Evolutionary conservation across 2,329 filamentous ascomycete species (phyloP), one percentile per base, ranked within the genome.

Genomic region (Alternaria sp.): DNA sequence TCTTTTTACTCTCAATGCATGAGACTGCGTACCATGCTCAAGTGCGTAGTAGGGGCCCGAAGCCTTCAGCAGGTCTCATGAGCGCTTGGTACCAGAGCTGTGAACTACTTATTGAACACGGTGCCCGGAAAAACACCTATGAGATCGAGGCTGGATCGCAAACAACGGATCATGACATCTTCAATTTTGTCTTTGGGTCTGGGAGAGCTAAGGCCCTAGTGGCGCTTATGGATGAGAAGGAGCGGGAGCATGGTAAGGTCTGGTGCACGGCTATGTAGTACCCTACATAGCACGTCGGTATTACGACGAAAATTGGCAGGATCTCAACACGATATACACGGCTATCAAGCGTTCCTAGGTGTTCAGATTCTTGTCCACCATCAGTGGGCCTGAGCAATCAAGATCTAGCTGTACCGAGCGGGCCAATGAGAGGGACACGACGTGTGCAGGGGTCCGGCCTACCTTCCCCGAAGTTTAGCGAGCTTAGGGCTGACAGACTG

Each of bases 1-100:
- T 67, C 5, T 69, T 68, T 23, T 17, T 70, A 12, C 12, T 60
- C 1, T 62, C 62, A 0, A 64, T 66, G 0, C 0, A 55, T 4
- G 49, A 45, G 55, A n/a, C n/a, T n/a, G n/a, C n/a, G n/a, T n/a
- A n/a, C n/a, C n/a, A n/a, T n/a, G n/a, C n/a, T n/a, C n/a, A n/a
- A n/a, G n/a, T n/a, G n/a, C n/a, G n/a, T n/a, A n/a, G n/a, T n/a
- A n/a, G n/a, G n/a, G n/a, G n/a, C n/a, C n/a, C n/a, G n/a, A 9
- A 17, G 9, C 36, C 36, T 40, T 8, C 26, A 36, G 12, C 12
- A 2, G 5, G 1, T 23, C 17, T 52, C 3, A 36, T 3, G 4
- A 36, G 9, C 19, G 49, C 49, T 19, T 36, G 49, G 26, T 52
- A 52, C 15, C 17, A 40, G 1, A 5, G n/a, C 2, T 52, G 50